A percentile compares a stretch with the other conserved stretches of the same genome.
These are phyloP conservation scores for Carex sylvatica DNA, from an alignment of 202 grass and related monocot species.

Conservation along the genomic window DNA sequence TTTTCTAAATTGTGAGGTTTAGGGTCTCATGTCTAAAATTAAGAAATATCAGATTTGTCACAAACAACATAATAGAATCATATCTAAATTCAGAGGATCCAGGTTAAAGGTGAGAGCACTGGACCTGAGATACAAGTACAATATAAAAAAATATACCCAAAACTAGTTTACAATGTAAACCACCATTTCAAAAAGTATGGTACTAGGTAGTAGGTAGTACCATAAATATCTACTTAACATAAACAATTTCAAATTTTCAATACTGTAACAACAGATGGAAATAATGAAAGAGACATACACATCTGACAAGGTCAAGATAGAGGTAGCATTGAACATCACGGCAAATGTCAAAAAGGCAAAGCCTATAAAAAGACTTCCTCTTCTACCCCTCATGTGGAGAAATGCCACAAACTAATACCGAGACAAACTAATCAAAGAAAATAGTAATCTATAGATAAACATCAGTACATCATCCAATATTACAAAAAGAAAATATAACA, in stretches of 20 bases:
- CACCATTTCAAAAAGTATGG: not conserved
- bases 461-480: no score
- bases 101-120: no score
- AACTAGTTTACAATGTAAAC: not conserved
- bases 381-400: conserved; percentile 69
- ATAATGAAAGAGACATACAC: conserved; percentile 48
- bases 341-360: conserved; percentile 68
- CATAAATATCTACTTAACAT: conserved; percentile 11
- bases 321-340: conserved; percentile 84
- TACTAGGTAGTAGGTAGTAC: not conserved
- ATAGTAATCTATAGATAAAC: no score
- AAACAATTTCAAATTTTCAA: not conserved
- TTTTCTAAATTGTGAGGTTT: not conserved
- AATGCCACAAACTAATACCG: no score
- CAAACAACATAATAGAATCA: not conserved
- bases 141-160: not conserved
- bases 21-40: not conserved
- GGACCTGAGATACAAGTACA: not conserved
- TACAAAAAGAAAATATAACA: no score
- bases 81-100: not conserved
- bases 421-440: no score
- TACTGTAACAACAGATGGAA: not conserved
- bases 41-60: not conserved
- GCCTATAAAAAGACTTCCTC: conserved; percentile 73
- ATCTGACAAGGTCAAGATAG: conserved; percentile 80